These are phyloP conservation scores for Ophiostoma ulmi DNA, from an alignment of 2,329 filamentous ascomycete genomes.

Conservation along the genomic window DNA sequence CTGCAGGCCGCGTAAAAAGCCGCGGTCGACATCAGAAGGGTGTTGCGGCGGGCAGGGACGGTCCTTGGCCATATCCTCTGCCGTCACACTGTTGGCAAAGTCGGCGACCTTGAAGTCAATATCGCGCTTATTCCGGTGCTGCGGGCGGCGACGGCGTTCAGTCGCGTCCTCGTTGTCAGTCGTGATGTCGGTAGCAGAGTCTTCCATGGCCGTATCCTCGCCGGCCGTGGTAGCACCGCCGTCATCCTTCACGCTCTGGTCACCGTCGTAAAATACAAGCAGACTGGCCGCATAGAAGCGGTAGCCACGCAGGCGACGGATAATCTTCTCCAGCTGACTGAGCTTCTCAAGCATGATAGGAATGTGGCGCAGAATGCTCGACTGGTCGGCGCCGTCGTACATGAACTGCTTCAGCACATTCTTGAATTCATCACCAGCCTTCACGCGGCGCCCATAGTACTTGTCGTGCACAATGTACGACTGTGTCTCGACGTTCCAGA, in stretches of 20 bases:
- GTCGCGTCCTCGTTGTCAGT: constrained; percentile 52
- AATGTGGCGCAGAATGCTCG: constrained; percentile 79
- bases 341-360: constrained; percentile 83
- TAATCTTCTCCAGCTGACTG: constrained; percentile 74
- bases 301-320: constrained; percentile 73
- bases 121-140: constrained; percentile 44
- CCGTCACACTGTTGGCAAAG: constrained; percentile 95
- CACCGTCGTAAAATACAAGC: constrained; percentile 94
- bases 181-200: constrained; percentile 54
- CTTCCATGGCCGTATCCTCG: constrained; percentile 49
- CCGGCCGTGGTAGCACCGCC: constrained; percentile 40
- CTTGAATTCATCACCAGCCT: constrained; percentile 83
- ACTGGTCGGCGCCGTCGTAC: constrained; percentile 78
- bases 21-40: constrained; percentile 74
- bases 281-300: constrained; percentile 93
- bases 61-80: constrained; percentile 63
- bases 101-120: constrained; percentile 97
- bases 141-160: constrained; percentile 26
- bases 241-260: constrained; percentile 43
- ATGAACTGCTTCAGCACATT: constrained; percentile 82
- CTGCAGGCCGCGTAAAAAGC: constrained; percentile 79
- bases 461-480: constrained; percentile 96
- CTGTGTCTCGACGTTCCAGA: constrained; percentile 82
- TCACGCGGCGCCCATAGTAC: constrained; percentile 86
- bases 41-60: constrained; percentile 74